Percentiles rank a stretch among this genome's conserved stretches.
Evolutionary conservation across 2,329 filamentous ascomycete genomes (phyloP).

Genomic region (Coniosporium tulheliwenetii): DNA sequence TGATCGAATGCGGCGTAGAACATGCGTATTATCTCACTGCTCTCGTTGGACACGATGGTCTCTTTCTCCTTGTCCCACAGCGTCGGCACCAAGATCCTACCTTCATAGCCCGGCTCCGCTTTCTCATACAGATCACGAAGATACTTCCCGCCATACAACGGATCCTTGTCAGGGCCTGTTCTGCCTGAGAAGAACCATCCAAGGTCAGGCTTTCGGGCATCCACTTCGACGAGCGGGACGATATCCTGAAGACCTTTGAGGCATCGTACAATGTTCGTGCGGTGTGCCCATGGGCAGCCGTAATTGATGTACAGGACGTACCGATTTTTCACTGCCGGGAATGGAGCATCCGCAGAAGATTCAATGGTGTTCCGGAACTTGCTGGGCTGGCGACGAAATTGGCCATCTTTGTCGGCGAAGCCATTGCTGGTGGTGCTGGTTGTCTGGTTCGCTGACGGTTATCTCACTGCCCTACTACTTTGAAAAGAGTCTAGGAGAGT

Average conservation of each 20-base stretch:
- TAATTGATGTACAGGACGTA: constrained; percentile 47
- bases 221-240: constrained; percentile 31
- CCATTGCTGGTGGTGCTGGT: not conserved
- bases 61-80: constrained; percentile 52
- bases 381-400: constrained; percentile 37
- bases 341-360: constrained; percentile 32
- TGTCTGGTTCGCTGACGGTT: not conserved
- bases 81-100: constrained; percentile 69
- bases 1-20: constrained; percentile 17
- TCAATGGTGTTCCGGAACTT: constrained; percentile 42
- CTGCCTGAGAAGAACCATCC: constrained; percentile 60
- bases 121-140: constrained; percentile 60
- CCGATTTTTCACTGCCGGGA: constrained; percentile 42
- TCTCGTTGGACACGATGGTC: constrained; percentile 18
- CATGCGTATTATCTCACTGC: constrained; percentile 17
- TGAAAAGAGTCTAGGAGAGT: too few relatives aligned
- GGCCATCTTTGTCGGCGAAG: constrained; percentile 27
- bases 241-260: constrained; percentile 36
- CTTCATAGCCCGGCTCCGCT: constrained; percentile 49
- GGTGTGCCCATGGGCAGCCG: constrained; percentile 48
- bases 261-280: constrained; percentile 28
- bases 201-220: constrained; percentile 22
- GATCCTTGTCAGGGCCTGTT: constrained; percentile 41
- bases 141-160: constrained; percentile 49
- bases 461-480: not conserved